phyloP scores from a whole-genome alignment of 1,139 yeast species.

The Geotrichum europaeum region DNA sequence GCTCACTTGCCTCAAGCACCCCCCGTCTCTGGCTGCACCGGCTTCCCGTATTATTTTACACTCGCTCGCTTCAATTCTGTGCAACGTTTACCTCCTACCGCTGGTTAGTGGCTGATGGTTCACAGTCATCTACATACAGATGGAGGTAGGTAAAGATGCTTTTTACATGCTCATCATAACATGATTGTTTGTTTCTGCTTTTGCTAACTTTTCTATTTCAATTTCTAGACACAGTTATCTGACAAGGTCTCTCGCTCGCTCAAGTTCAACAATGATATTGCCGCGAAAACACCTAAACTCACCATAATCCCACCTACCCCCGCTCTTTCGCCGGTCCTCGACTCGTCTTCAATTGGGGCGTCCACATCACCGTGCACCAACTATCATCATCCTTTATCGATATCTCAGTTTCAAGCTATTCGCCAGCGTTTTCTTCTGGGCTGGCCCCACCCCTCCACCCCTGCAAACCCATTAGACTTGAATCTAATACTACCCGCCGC shows the following conservation, averaged over 20 bases:
- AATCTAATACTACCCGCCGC: background rate
- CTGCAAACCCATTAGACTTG: background rate
- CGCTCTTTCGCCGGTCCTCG: background rate
- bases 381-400: background rate
- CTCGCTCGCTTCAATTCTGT: background rate
- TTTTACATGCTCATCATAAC: too few species aligned
- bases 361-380: background rate
- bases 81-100: background rate
- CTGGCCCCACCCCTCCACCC: background rate
- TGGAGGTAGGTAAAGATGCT: background rate
- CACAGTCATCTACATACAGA: background rate
- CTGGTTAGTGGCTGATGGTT: background rate
- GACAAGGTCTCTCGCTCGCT: background rate
- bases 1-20: background rate
- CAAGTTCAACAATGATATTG: background rate
- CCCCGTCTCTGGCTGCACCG: background rate
- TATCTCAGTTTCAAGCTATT: background rate
- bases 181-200: background rate
- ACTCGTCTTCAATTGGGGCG: background rate
- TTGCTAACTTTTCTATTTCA: background rate
- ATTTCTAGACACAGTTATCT: background rate
- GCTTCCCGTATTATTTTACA: background rate
- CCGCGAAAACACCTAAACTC: background rate
- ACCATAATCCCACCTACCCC: background rate
- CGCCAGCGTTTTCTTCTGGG: background rate